A percentile compares a stretch with the other conserved stretches of the same genome.
phyloP scores from a whole-genome alignment of 2,329 filamentous ascomycete species.

The Aspergillus flavus region DNA sequence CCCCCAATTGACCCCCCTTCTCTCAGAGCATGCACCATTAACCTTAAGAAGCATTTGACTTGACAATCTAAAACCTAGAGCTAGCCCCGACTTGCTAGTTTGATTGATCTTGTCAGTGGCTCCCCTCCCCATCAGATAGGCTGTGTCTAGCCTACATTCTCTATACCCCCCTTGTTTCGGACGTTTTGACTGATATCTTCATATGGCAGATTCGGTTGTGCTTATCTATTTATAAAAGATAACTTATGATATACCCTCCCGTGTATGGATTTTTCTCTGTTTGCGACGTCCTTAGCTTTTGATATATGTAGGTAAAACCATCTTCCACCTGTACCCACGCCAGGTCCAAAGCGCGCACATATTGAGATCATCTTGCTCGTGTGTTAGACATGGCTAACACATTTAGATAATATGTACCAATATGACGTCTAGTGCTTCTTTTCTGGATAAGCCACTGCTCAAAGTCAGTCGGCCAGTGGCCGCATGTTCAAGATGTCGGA shows the following conservation, averaged over 20 bases:
- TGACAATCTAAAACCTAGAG: neutral
- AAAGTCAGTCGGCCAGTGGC: conserved; percentile 76
- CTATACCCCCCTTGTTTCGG: neutral
- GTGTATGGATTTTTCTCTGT: neutral
- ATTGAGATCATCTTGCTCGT: neutral
- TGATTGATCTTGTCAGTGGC: neutral
- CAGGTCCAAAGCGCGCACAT: neutral
- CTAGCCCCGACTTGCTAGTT: neutral
- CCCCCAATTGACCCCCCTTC: neutral
- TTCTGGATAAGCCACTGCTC: conserved; percentile 44
- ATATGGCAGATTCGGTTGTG: neutral
- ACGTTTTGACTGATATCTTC: neutral
- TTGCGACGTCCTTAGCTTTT: neutral
- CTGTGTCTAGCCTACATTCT: neutral
- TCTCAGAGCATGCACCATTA: neutral
- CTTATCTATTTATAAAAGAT: neutral
- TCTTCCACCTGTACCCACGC: neutral
- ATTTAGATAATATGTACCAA: conserved; percentile 25
- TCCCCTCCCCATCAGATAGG: neutral
- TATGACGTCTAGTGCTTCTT: conserved; percentile 38
- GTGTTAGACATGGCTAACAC: conserved; percentile 1
- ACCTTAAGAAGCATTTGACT: neutral
- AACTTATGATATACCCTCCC: neutral
- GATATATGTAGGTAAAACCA: neutral
- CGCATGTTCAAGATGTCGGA: conserved; percentile 79